Conservation (phyloP, 1,284 basidiomycete species). For the Ustilago sp. region DNA sequence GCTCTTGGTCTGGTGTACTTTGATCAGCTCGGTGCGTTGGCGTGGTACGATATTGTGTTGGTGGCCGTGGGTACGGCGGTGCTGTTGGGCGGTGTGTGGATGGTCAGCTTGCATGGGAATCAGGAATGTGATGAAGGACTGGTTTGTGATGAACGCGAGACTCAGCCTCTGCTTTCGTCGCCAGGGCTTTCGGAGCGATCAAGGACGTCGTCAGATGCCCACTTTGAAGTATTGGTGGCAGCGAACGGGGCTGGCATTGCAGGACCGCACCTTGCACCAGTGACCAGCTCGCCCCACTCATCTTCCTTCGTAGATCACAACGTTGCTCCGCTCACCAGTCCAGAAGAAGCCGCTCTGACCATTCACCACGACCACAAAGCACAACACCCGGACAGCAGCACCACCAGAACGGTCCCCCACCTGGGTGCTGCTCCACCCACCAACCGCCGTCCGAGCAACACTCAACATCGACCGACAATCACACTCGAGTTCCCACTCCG, state of each 20-base stretch:
- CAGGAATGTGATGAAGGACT: conserved; percentile 22
- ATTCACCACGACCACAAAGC: conserved; percentile 15
- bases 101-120: conserved; percentile 74
- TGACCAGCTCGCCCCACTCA: conserved; percentile 27
- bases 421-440: conserved; percentile 15
- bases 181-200: conserved; percentile 11
- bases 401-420: conserved; percentile 6
- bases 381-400: conserved; percentile 9
- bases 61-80: conserved; percentile 83
- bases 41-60: conserved; percentile 77
- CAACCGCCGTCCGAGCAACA: conserved; percentile 13
- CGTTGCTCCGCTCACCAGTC: conserved; percentile 24
- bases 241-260: conserved; percentile 55
- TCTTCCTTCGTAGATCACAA: conserved; percentile 34
- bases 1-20: conserved; percentile 81
- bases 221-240: conserved; percentile 27
- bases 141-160: conserved; percentile 26
- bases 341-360: conserved; percentile 29
- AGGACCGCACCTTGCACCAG: conserved; percentile 57
- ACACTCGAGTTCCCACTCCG: conserved; percentile 52
- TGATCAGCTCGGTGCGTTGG: conserved; percentile 83
- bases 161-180: conserved; percentile 23
- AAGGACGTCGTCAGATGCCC: conserved; percentile 13
- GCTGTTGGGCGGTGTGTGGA: conserved; percentile 88
- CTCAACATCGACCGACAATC: conserved; percentile 46